A percentile compares a stretch with the other conserved stretches of the same genome.
phyloP scores from a whole-genome alignment of 2,329 filamentous ascomycete genomes.

The Penicillium brasilianum region DNA sequence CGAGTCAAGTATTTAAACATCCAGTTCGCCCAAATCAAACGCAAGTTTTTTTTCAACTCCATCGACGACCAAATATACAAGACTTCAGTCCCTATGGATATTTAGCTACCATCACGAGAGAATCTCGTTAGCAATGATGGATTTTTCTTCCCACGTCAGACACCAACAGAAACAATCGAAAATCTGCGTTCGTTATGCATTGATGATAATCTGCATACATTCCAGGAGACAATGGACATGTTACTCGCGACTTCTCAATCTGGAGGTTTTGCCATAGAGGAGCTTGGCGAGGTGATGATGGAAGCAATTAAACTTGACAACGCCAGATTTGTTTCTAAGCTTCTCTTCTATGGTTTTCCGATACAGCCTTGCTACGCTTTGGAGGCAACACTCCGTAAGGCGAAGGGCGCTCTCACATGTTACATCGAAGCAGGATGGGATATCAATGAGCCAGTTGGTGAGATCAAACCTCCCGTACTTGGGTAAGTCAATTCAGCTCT shows the following conservation, averaged over 20 bases:
- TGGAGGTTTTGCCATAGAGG: constrained; percentile 3
- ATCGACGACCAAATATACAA: background rate
- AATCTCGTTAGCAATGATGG: background rate
- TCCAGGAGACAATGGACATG: background rate
- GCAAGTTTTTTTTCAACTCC: background rate
- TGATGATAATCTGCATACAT: background rate
- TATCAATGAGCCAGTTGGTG: constrained; percentile 14
- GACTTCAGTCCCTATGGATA: background rate
- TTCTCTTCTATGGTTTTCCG: constrained; percentile 9
- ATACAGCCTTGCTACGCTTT: background rate
- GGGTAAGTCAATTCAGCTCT: constrained; percentile 4
- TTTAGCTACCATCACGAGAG: background rate
- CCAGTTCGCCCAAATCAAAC: background rate
- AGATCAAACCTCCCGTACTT: constrained; percentile 11
- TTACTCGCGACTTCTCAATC: background rate
- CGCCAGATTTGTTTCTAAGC: background rate
- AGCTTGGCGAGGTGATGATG: constrained; percentile 11
- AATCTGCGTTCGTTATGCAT: background rate
- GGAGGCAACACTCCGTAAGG: constrained; percentile 3
- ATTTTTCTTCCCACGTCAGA: background rate
- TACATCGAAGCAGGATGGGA: constrained; percentile 14
- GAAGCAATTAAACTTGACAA: constrained; percentile 5
- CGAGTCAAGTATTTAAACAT: background rate
- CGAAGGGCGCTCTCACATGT: constrained; percentile 9
- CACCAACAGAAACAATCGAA: background rate